These are phyloP conservation scores for Magnaporthales sp. DNA, from an alignment of 2,329 filamentous ascomycete species.

Conservation along the genomic window DNA sequence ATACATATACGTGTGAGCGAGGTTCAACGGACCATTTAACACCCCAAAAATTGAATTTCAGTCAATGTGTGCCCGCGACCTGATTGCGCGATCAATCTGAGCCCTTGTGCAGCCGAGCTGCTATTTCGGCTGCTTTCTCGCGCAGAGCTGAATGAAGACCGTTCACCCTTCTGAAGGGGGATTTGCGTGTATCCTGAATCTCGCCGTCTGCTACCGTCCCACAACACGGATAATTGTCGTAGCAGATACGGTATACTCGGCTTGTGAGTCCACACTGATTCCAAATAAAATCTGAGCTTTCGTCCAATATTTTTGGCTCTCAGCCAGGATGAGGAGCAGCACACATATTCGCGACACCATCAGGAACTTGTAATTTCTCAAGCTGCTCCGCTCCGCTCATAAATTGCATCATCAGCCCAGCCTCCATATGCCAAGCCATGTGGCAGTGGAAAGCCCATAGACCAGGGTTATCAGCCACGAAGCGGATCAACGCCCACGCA, in stretches of 20 bases:
- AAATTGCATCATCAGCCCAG: slow-evolving; percentile 53
- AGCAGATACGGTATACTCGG: not conserved
- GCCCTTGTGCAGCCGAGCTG: not conserved
- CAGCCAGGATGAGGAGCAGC: not conserved
- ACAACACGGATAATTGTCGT: not conserved
- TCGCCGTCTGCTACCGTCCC: not conserved
- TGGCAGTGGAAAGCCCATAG: slow-evolving; percentile 53
- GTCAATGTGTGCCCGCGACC: not conserved
- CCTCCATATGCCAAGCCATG: slow-evolving; percentile 48
- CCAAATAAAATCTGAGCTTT: not conserved
- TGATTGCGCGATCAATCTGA: not conserved
- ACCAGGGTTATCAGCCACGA: slow-evolving; percentile 48
- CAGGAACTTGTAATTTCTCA: slow-evolving; percentile 1
- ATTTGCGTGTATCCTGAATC: not conserved
- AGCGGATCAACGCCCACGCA: slow-evolving; percentile 30
- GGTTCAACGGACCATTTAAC: not conserved
- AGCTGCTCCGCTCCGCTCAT: slow-evolving; percentile 11
- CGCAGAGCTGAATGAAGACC: not conserved
- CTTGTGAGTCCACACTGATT: not conserved
- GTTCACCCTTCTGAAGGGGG: too few species aligned
- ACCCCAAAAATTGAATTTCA: not conserved
- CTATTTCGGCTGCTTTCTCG: not conserved
- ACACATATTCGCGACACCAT: not conserved
- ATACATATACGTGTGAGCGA: not conserved
- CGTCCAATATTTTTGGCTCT: not conserved